These are phyloP conservation scores for Hypoxylon subgilvum DNA, from an alignment of 495 filamentous ascomycete genomes.

Conservation along the genomic window DNA sequence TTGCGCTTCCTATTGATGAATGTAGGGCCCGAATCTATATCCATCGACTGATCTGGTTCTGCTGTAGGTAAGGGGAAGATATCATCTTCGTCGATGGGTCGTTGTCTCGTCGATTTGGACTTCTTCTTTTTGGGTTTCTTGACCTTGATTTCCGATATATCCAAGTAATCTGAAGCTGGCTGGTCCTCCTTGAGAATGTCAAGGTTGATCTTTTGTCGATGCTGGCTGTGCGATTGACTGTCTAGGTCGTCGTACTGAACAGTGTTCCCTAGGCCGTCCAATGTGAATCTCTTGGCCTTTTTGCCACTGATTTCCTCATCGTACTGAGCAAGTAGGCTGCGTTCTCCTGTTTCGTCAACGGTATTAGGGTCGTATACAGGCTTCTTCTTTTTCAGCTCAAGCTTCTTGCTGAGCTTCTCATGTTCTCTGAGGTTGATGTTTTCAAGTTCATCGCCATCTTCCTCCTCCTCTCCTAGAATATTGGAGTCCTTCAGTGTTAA, in stretches of 20 bases:
- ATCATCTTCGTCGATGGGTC: slow-evolving; percentile 75
- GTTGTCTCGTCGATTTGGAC: slow-evolving; percentile 73
- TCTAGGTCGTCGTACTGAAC: slow-evolving; percentile 67
- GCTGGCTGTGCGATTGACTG: slow-evolving; percentile 63
- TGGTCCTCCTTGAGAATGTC: slow-evolving; percentile 61
- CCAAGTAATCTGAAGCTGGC: slow-evolving; percentile 80
- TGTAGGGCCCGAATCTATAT: slow-evolving; percentile 66
- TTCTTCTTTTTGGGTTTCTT: slow-evolving; percentile 96
- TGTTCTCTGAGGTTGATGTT: slow-evolving; percentile 77
- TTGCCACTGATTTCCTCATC: slow-evolving; percentile 95
- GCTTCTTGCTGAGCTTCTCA: slow-evolving; percentile 75
- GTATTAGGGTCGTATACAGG: slow-evolving; percentile 86
- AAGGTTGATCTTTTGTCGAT: slow-evolving; percentile 73
- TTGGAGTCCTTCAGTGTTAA: slow-evolving; percentile 89
- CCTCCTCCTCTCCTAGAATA: slow-evolving; percentile 77
- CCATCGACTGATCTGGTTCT: slow-evolving; percentile 68
- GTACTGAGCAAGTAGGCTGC: slow-evolving; percentile 79
- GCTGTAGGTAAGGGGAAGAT: slow-evolving; percentile 60
- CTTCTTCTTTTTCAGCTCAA: slow-evolving; percentile 90
- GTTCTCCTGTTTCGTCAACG: slow-evolving; percentile 68
- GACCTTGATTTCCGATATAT: slow-evolving; percentile 81
- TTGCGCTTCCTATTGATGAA: slow-evolving; percentile 64
- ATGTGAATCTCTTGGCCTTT: slow-evolving; percentile 84
- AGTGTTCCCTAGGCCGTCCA: slow-evolving; percentile 76
- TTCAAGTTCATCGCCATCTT: slow-evolving; percentile 92